A percentile compares a stretch with the other conserved stretches of the same genome.
Conservation (phyloP, 1,284 basidiomycete species). For the Tilletia horrida region DNA sequence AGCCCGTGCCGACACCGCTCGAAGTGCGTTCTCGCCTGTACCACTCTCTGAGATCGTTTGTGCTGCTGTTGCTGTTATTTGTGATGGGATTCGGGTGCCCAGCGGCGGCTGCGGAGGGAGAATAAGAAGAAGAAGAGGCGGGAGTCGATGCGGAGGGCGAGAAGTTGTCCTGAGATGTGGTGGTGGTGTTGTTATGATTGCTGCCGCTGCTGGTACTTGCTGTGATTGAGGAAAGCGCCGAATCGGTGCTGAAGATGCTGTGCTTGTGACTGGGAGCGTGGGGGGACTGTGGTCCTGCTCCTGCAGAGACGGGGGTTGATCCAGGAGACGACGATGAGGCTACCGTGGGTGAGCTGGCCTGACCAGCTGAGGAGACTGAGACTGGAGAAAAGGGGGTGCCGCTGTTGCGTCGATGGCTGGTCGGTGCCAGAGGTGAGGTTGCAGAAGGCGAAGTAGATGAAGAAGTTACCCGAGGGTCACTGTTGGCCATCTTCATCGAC, state of each 20-base stretch:
- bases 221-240: neutral
- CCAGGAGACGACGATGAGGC: neutral
- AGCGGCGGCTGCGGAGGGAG: neutral
- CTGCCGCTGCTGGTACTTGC: neutral
- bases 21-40: slow-evolving; percentile 4
- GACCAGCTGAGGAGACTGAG: neutral
- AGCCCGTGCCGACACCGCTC: slow-evolving; percentile 1
- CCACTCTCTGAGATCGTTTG: slow-evolving; percentile 14
- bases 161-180: slow-evolving; percentile 4
- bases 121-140: neutral
- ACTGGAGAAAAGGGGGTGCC: neutral
- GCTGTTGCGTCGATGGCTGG: slow-evolving; percentile 1
- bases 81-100: neutral
- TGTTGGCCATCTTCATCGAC: too few relatives aligned
- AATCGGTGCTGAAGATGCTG: neutral
- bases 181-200: neutral
- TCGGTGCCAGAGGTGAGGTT: neutral
- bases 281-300: neutral
- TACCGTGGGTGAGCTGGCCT: neutral
- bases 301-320: neutral
- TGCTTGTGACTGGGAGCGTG: too few relatives aligned
- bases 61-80: slow-evolving; percentile 18
- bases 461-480: too few relatives aligned
- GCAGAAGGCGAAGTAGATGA: neutral
- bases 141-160: neutral